A percentile compares a stretch with the other conserved stretches of the same genome.
phyloP scores from a whole-genome alignment of 768 basidiomycete species.

The Tylopilus subfusipes region DNA sequence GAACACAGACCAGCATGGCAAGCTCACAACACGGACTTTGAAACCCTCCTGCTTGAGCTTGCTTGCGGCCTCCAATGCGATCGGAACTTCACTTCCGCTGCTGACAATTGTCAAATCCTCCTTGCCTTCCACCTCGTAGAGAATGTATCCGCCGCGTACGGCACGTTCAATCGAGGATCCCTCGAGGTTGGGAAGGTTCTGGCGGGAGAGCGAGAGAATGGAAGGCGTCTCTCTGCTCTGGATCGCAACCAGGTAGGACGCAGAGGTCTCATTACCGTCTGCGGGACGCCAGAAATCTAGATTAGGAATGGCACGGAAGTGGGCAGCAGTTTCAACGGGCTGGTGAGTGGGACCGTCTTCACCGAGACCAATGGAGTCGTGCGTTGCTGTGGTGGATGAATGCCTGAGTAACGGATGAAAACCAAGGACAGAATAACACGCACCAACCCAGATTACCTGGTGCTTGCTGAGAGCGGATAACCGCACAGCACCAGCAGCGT shows the following conservation, averaged over 20 bases:
- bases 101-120: slow-evolving; percentile 90
- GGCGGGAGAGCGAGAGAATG: slow-evolving; percentile 76
- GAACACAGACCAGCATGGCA: slow-evolving; percentile 89
- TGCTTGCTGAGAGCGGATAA: slow-evolving; percentile 85
- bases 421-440: slow-evolving; percentile 28
- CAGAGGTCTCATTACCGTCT: slow-evolving; percentile 97
- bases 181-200: slow-evolving; percentile 92
- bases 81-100: slow-evolving; percentile 84
- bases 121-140: slow-evolving; percentile 65
- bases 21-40: slow-evolving; percentile 78
- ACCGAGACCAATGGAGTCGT: slow-evolving; percentile 90
- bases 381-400: slow-evolving; percentile 57
- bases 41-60: slow-evolving; percentile 74
- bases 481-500: slow-evolving; percentile 89
- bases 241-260: slow-evolving; percentile 80
- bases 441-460: slow-evolving; percentile 91
- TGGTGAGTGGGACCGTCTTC: slow-evolving; percentile 98
- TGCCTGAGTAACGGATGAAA: not conserved
- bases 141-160: slow-evolving; percentile 81
- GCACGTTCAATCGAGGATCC: slow-evolving; percentile 84
- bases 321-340: slow-evolving; percentile 84
- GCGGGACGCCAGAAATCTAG: slow-evolving; percentile 90
- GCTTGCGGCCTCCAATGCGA: slow-evolving; percentile 83
- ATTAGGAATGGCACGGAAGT: slow-evolving; percentile 88
- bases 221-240: slow-evolving; percentile 76